Conservation (phyloP, 352 stramenopile genomes). For the Blastocystis sp. region DNA sequence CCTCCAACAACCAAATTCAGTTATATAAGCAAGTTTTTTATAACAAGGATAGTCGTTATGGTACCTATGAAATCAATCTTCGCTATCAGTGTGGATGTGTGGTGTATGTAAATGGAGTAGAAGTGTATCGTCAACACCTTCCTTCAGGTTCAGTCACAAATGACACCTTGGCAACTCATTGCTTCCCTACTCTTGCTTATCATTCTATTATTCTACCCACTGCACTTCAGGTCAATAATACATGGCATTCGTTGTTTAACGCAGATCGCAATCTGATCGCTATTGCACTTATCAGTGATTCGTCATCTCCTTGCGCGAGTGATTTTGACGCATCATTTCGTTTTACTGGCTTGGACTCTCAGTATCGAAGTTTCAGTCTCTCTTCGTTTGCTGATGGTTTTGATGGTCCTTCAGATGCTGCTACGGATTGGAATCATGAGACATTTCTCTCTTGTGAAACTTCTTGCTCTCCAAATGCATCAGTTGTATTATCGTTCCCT, state of each 20-base stretch:
- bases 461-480: not conserved
- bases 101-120: not conserved
- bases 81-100: not conserved
- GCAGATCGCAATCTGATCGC: not conserved
- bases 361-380: not conserved
- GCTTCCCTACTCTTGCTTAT: not conserved
- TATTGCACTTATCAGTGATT: not conserved
- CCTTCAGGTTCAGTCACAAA: not conserved
- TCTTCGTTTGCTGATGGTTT: not conserved
- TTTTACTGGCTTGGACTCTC: not conserved
- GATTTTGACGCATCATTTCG: not conserved
- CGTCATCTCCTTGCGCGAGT: not conserved
- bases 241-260: not conserved
- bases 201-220: not conserved
- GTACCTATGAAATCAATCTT: not conserved
- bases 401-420: not conserved
- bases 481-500: not conserved
- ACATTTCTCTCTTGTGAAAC: not conserved
- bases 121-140: not conserved
- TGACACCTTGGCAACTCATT: not conserved
- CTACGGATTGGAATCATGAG: not conserved
- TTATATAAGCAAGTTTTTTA: constrained; percentile 1
- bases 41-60: not conserved
- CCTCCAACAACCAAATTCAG: constrained; percentile 15
- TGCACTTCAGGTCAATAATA: not conserved